Base-by-base conservation (phyloP, 495 filamentous ascomycete species). In the Podospora pseudocomata region DNA sequence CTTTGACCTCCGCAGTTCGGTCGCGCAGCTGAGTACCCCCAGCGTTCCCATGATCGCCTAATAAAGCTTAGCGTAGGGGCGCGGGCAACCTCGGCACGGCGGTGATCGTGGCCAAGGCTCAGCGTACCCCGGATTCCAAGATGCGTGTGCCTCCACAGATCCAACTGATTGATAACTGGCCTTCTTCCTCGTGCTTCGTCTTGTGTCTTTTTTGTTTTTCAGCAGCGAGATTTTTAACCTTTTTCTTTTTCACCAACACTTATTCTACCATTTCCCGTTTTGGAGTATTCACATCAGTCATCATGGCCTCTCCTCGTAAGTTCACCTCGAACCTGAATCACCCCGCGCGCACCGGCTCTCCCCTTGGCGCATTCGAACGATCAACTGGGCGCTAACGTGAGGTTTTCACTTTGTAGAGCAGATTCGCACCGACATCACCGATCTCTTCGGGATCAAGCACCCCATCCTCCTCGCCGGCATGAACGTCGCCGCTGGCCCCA, bases 401-500 rank as follows among this genome's bases (percentile, higher is more conserved):
- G 26, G 63, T 55, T 44, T 53, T 56, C 65, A 27, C 23, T 61
- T 30, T 20, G 32, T 80, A 96, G 92, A 95, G 82, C 83, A 90
- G 83, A 89, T 97, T 80, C 90, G 90, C 72, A 98, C 94, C 44
- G 87, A 91, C 63, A 82, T 93, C 76, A 99, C 95, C 72, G 93
- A 96, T 86, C 91, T 97, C 71, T 90, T 98, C 81, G 90, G 90
- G 86, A 97, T 99, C 85, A 93, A 97, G 74, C 95, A 98, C 82
- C 95, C 95, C 34, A 84, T 99, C 77, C 84, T 98, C 75, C 89
- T 98, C 69, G 95, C 95, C 71, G 95, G 95, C 74, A 99, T 99
- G 95, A 98, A 98, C 85, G 96, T 98, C 68, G 96, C 95, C 61
- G 96, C 95, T 62, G 95, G 95, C 60, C 96, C 96, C 60, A 96